Base-by-base conservation (phyloP, 1,284 basidiomycete genomes). In the Mycena citricolor region DNA sequence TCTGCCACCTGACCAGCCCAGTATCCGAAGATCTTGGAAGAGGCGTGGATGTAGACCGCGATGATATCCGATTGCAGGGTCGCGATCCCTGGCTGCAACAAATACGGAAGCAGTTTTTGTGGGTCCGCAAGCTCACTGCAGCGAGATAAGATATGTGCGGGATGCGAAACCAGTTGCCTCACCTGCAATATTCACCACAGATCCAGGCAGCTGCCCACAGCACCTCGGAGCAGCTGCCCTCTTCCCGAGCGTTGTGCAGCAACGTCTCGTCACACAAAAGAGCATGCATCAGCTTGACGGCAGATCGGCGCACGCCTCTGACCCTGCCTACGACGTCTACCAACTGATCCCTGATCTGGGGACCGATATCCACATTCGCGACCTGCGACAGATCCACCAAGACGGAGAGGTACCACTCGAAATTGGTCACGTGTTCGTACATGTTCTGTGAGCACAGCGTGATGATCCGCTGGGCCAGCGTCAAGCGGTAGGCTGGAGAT, bases 371-470 rank as follows among this genome's bases (percentile, higher is more conserved):
- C 33, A 84, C 90, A 31, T 81, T 80, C 32, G 87, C 86, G 32
- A 97, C 77, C 60, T 93, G 90, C 0, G 90, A 82, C 2, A 99
- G 76, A 56, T 97, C 91, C 33, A 97, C 77, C 19, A 97, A 80
- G 3, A 94, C 90, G 7, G 94, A 95, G 20, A 98, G 73, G 61
- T 93, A 97, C 97, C 97, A 99, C 58, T 94, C 87, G 60, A 98
- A 97, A 66, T 98, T 93, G 28, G 77, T 76, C 26, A 99, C 77
- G 58, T 94, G 87, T 42, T 84, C 82, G 58, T 97, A 99, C 6
- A 86, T 86, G 44, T 87, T 83, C 48, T 80, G 76, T 5, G 88
- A 84, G 49, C 92, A 88, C 55, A 97, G 86, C 17, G 74, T 68
- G n/a, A 97, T 73, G 47, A 98, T 87, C 7, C 82, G 76, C 51